These are phyloP conservation scores for Aureobasidium vineae DNA, from an alignment of 2,329 filamentous ascomycete genomes.

Conservation along the genomic window DNA sequence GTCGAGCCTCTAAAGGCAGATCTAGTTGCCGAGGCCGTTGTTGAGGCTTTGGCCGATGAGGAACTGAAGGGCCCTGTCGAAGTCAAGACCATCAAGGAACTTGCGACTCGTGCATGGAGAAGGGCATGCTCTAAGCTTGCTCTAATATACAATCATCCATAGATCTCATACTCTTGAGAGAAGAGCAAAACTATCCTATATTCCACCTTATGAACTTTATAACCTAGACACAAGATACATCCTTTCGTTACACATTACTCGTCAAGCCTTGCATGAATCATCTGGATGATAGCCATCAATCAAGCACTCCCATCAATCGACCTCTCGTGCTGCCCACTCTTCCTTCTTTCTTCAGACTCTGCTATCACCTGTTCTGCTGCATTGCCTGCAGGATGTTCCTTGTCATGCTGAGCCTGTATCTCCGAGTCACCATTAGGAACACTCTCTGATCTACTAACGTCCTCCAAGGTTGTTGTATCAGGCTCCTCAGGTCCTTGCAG, in stretches of 20 bases:
- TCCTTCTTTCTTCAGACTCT: neutral
- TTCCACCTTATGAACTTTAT: neutral
- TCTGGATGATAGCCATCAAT: neutral
- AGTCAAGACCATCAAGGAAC: conserved; percentile 72
- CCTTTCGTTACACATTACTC: neutral
- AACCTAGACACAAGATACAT: neutral
- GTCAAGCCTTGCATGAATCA: neutral
- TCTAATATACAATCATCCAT: neutral
- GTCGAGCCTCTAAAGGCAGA: conserved; percentile 87
- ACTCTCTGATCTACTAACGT: neutral
- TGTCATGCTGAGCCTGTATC: neutral
- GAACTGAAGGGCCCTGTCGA: conserved; percentile 72
- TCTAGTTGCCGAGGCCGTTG: conserved; percentile 80
- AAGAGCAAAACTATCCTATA: neutral
- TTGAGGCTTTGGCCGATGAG: conserved; percentile 79
- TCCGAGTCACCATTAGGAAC: neutral
- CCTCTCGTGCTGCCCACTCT: neutral
- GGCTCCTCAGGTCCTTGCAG: neutral
- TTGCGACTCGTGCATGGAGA: conserved; percentile 83
- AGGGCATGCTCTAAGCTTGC: conserved; percentile 67
- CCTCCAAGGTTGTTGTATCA: neutral
- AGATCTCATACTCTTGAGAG: neutral
- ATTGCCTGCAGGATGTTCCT: neutral
- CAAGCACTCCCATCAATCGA: neutral
- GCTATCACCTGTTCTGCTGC: neutral